Base-by-base conservation (phyloP, 2,329 filamentous ascomycete genomes). In the Microcyclospora pomicola region DNA sequence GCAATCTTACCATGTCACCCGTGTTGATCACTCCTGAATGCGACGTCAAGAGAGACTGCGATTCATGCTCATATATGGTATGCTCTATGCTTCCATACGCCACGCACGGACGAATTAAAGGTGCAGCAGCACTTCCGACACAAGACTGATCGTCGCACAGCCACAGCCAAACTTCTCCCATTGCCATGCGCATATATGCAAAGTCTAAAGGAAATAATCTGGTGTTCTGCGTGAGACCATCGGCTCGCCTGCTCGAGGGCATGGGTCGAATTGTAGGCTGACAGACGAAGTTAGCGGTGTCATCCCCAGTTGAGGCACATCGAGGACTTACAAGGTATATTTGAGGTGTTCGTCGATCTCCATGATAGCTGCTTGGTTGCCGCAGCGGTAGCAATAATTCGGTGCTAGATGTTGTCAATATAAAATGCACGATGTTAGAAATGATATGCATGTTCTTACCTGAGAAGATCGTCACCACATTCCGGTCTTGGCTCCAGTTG, bases 281-380 rank as follows among this genome's bases (percentile, higher is more conserved):
- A 14, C 42, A 19, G 27, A 15, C 30, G 19, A n/a, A 31, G 34
- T 33, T 15, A 42, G 15, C 30, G 34, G 30, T 24, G 19, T 24
- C 19, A 24, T 24, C 19, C n/a, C 5, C 19, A 24, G 11, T 16
- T 27, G 31, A 12, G 15, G 27, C 9, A 33, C 34, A 34, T 5
- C 13, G 13, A 15, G 15, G 16, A 27, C 19, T 36, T 74, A 95
- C 88, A 98, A 96, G 57, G 91, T 96, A 67, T 96, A 98, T 71
- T 98, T 96, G 59, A 98, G 69, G 63, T 96, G 87, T 67, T 98
- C 91, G 50, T 96, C 91, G 63, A 98, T 98, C 66, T 96, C 91
- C 91, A 98, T 98, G 62, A 98, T 96, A n/a, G 91, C 91, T 40
- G 91, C 91, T 66, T 96, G 91, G 66, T 98, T 98, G 59, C 91